Evolutionary conservation across 768 basidiomycete species (phyloP), one percentile per base, ranked within the genome.

Genomic region (Mycena chlorophos): DNA sequence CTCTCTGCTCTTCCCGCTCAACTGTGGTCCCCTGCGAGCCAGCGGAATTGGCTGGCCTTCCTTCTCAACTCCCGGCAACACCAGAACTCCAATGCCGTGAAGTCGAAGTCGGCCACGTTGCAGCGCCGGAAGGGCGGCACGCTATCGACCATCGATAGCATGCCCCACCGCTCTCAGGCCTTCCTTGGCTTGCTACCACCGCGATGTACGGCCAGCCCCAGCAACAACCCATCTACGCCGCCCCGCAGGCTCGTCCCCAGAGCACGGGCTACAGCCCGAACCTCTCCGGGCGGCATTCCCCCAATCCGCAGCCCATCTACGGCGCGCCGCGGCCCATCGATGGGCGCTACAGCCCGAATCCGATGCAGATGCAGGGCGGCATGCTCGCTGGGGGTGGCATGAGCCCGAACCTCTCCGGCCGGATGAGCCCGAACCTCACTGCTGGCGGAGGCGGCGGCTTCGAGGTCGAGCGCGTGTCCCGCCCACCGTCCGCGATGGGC

Each of bases 401-500:
- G 13, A 62, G 60, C 43, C 60, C 60, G 17, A 62, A 62, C 52
- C 20, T 55, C 4, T 20, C 59, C 5, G 45, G 45, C 8, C 12
- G 23, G 31, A 34, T 34, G 31, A 34, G 31, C 31, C 31, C 31
- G 31, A 34, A 34, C 31, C 31, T 17, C 31, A 8, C 8, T 4
- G 26, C 8, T 5, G 38, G 27, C 4, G 46, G 23, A 6, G 27
- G 46, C 6, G 23, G 27, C 5, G 48, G 48, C 6, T 62, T 62
- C 22, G 22, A 62, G 51, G 56, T 62, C 29, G 60, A 62, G 39
- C 60, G 57, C 37, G 60, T 62, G 37, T 62, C 60, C 23, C 20
- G 60, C 12, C 60, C 60, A 13, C 60, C 55, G 58, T 66, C 49
- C 64, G 75, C 58, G 71, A 78, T 43, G 78, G 78, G 38, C 22